Percentiles rank a stretch among this genome's conserved stretches.
These are phyloP conservation scores for Gossypium gossypioides DNA, from an alignment of 441 rosid genomes.

Conservation along the genomic window DNA sequence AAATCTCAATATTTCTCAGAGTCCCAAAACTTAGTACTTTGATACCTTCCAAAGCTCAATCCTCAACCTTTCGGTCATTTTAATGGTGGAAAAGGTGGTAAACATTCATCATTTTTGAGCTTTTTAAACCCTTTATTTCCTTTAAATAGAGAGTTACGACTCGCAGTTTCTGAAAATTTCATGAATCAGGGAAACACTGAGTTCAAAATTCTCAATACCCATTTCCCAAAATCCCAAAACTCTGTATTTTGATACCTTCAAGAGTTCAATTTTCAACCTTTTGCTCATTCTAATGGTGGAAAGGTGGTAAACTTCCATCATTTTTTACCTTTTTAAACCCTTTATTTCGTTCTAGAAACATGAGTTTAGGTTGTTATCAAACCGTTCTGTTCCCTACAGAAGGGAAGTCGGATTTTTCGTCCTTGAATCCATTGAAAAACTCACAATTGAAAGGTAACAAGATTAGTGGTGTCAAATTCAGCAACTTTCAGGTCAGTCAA, in stretches of 20 bases:
- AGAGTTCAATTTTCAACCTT: background rate
- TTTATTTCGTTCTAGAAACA: background rate
- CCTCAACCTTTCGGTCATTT: background rate
- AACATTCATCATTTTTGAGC: background rate
- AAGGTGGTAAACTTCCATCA: background rate
- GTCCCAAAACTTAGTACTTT: background rate
- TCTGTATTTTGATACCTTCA: background rate
- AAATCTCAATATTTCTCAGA: background rate
- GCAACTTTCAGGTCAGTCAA: slow-evolving; percentile 7
- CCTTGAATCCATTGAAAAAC: slow-evolving; percentile 8
- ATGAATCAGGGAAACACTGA: background rate
- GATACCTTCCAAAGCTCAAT: background rate
- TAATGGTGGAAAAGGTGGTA: background rate
- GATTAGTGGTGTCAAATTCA: slow-evolving; percentile 15
- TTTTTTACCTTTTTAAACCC: background rate
- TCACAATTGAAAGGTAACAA: slow-evolving; percentile 13
- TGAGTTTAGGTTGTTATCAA: slow-evolving; percentile 5
- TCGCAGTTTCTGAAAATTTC: background rate
- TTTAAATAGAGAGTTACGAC: too few species aligned
- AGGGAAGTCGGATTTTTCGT: background rate
- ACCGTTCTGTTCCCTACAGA: background rate
- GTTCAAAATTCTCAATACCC: background rate
- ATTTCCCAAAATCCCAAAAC: background rate
- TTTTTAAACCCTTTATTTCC: background rate
- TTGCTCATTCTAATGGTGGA: background rate